Evolutionary conservation across 2,329 filamentous ascomycete genomes (phyloP).

Genomic region (Neopestalotiopsis rosae): DNA sequence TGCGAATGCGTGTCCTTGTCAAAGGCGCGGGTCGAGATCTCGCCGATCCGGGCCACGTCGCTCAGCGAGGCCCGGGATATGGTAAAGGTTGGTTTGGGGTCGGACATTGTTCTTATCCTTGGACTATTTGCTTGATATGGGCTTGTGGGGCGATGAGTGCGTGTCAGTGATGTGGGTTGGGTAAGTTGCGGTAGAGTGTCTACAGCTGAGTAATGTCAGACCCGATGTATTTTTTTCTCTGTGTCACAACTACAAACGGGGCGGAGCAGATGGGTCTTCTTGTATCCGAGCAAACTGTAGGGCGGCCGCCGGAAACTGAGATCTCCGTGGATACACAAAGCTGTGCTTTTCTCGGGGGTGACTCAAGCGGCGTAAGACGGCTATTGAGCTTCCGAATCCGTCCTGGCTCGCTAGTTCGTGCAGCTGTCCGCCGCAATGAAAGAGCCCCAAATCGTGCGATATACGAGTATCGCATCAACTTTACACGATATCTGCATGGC

Average conservation of each 20-base stretch:
- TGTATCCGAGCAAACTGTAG: background rate
- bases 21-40: constrained; percentile 38
- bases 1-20: constrained; percentile 36
- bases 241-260: background rate
- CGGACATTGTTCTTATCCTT: background rate
- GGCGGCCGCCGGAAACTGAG: background rate
- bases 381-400: constrained; percentile 2
- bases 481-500: background rate
- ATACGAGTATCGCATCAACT: background rate
- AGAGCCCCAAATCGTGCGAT: background rate
- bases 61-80: constrained; percentile 28
- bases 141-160: background rate
- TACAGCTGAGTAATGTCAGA: background rate
- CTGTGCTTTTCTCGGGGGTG: background rate
- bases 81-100: constrained; percentile 21
- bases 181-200: background rate
- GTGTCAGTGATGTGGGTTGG: background rate
- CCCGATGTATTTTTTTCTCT: background rate
- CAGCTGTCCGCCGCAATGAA: background rate
- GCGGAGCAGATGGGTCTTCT: background rate
- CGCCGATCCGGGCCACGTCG: constrained; percentile 38
- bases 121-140: background rate
- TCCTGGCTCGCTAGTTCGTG: background rate
- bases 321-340: background rate
- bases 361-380: background rate